A percentile compares a stretch with the other conserved stretches of the same genome.
phyloP scores from a whole-genome alignment of 164 flowering plant species.

The Protea cynaroides region DNA sequence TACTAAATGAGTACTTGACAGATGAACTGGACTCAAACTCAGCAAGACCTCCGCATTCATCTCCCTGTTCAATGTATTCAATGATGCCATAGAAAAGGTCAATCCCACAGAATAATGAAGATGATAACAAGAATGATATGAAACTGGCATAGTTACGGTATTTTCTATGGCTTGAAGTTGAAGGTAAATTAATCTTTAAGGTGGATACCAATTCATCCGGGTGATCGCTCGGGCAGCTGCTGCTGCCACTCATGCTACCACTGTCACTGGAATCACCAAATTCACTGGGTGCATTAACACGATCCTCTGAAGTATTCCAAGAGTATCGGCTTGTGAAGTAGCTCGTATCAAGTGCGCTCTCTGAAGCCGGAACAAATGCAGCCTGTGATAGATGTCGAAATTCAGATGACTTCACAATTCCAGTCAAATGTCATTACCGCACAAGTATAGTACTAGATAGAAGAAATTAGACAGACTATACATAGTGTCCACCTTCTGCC shows the following conservation, averaged over 20 bases:
- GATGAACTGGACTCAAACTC: constrained; percentile 71
- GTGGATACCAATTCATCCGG: constrained; percentile 74
- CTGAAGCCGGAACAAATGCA: constrained; percentile 95
- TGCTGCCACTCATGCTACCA: constrained; percentile 78
- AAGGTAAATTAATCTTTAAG: neutral
- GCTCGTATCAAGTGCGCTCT: constrained; percentile 88
- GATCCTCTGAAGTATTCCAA: constrained; percentile 75
- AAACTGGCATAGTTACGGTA: no score
- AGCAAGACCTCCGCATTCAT: constrained; percentile 78
- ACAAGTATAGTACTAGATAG: neutral
- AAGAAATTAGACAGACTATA: neutral
- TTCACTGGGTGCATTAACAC: constrained; percentile 60
- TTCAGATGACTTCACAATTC: neutral
- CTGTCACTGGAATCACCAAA: constrained; percentile 78
- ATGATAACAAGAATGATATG: neutral
- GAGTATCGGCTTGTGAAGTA: constrained; percentile 97
- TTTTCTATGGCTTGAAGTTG: no score
- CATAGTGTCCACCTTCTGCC: constrained; percentile 75
- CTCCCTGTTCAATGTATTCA: constrained; percentile 47
- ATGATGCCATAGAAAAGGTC: constrained; percentile 4
- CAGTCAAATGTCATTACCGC: no score
- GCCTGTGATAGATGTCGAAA: constrained; percentile 48
- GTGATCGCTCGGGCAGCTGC: constrained; percentile 72
- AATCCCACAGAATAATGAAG: neutral
- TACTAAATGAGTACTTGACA: constrained; percentile 86